Percentiles rank a stretch among this genome's conserved stretches.
Evolutionary conservation across 139 green algal genomes (phyloP).

Genomic region (Coccomyxa sp.): DNA sequence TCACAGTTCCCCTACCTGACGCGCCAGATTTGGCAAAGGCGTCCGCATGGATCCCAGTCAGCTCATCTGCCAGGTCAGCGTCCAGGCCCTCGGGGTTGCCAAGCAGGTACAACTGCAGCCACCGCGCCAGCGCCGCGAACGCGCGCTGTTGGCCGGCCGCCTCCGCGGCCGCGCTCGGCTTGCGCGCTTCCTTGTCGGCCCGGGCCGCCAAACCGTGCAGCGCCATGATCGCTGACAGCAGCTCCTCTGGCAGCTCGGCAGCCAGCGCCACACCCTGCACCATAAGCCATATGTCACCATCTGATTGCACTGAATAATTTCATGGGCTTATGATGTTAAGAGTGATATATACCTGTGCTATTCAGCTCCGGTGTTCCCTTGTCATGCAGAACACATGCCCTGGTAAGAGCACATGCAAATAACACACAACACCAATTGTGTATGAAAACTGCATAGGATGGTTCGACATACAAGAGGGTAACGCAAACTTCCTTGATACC

Average conservation of each 20-base stretch:
- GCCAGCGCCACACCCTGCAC: neutral
- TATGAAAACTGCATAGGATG: too few species aligned
- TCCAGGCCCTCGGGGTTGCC: slow-evolving; percentile 42
- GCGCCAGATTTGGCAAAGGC: neutral
- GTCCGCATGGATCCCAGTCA: slow-evolving; percentile 12
- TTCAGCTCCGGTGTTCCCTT: too few species aligned
- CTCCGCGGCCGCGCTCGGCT: neutral
- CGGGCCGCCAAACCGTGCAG: slow-evolving; percentile 23
- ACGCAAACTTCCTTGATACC: too few species aligned
- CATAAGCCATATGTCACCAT: neutral
- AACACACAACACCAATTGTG: too few species aligned
- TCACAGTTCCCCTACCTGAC: too few species aligned
- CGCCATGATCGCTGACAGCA: neutral
- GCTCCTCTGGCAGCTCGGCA: neutral
- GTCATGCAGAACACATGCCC: too few species aligned
- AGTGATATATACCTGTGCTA: too few species aligned
- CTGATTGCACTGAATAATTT: too few species aligned
- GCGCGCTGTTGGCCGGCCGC: neutral
- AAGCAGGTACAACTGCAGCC: slow-evolving; percentile 62
- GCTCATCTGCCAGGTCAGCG: slow-evolving; percentile 35
- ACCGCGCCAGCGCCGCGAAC: slow-evolving; percentile 40
- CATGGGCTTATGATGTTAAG: too few species aligned
- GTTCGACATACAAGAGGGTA: too few species aligned
- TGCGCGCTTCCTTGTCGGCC: neutral
- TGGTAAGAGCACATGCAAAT: too few species aligned